phyloP scores from a whole-genome alignment of 805 yeast genomes.

The Lachancea lanzarotensis region DNA sequence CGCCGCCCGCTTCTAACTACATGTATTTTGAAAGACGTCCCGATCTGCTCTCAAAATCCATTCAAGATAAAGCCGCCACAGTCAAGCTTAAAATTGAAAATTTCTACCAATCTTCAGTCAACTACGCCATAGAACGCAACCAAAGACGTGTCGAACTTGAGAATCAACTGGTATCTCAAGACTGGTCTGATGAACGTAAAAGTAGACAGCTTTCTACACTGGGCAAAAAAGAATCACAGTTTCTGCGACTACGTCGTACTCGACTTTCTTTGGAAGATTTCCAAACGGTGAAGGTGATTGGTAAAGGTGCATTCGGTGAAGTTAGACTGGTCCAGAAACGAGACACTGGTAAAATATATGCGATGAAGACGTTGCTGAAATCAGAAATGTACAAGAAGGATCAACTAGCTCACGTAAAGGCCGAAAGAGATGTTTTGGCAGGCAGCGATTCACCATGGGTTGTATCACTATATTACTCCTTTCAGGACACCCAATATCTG shows the following conservation, averaged over 20 bases:
- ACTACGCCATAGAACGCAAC: constrained; percentile 91
- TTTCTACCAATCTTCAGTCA: constrained; percentile 76
- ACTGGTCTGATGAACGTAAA: constrained; percentile 78
- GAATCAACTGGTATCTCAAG: constrained; percentile 57
- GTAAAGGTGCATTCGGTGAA: constrained; percentile 98
- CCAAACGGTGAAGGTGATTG: constrained; percentile 79
- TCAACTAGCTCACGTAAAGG: constrained; percentile 90
- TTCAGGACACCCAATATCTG: constrained; percentile 70
- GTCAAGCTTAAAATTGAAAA: constrained; percentile 77
- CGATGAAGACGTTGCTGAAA: constrained; percentile 88
- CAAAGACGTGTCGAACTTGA: constrained; percentile 86
- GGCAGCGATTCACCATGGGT: constrained; percentile 88
- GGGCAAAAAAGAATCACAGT: constrained; percentile 86
- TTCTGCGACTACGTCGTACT: constrained; percentile 77
- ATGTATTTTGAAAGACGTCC: constrained; percentile 81
- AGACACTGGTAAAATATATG: constrained; percentile 85
- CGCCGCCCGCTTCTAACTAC: constrained; percentile 38
- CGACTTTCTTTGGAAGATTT: constrained; percentile 78
- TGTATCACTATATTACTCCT: constrained; percentile 71
- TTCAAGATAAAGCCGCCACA: constrained; percentile 81
- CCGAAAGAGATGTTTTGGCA: constrained; percentile 92
- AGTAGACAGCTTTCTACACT: constrained; percentile 73
- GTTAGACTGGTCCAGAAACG: constrained; percentile 88
- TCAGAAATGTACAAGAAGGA: constrained; percentile 93
- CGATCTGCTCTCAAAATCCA: constrained; percentile 58